These are phyloP conservation scores for Ophiostoma perfectum DNA, from an alignment of 2,329 filamentous ascomycete species.

Conservation along the genomic window DNA sequence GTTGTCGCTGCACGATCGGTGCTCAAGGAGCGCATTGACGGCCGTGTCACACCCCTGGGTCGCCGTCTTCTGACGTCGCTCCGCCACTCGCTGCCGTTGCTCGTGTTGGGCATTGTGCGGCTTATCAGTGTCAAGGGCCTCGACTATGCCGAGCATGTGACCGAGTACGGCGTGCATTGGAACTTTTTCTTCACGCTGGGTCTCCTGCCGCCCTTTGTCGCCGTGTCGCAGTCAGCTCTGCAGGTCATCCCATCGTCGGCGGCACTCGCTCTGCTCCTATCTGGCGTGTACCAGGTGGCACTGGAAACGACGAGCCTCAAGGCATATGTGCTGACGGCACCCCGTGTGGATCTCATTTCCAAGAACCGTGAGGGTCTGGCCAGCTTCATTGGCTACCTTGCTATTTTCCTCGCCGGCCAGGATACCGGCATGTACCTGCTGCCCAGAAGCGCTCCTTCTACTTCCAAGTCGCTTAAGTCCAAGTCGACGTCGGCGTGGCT, in stretches of 20 bases:
- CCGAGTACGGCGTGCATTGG: conserved; percentile 98
- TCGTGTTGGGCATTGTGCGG: conserved; percentile 73
- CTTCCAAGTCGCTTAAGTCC: conserved; percentile 25
- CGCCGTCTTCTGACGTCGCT: conserved; percentile 60
- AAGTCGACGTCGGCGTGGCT: neutral
- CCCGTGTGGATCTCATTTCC: conserved; percentile 70
- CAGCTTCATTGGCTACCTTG: conserved; percentile 87
- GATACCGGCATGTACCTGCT: conserved; percentile 75
- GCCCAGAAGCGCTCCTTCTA: conserved; percentile 39
- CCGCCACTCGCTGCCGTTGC: conserved; percentile 75
- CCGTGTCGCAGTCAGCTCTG: conserved; percentile 70
- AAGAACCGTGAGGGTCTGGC: conserved; percentile 95
- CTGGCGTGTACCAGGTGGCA: conserved; percentile 64
- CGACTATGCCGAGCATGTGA: conserved; percentile 95
- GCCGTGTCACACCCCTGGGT: conserved; percentile 43
- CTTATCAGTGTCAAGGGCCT: conserved; percentile 87
- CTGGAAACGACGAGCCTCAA: conserved; percentile 76
- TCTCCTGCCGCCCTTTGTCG: conserved; percentile 81
- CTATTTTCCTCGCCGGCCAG: conserved; percentile 89
- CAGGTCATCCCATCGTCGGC: conserved; percentile 70
- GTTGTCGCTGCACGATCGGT: conserved; percentile 81
- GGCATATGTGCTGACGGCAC: conserved; percentile 74
- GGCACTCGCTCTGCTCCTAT: conserved; percentile 63
- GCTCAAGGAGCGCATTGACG: conserved; percentile 55
- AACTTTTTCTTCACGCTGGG: conserved; percentile 98